Conservation (phyloP, 2,329 filamentous ascomycete genomes). For the Venturia nashicola region DNA sequence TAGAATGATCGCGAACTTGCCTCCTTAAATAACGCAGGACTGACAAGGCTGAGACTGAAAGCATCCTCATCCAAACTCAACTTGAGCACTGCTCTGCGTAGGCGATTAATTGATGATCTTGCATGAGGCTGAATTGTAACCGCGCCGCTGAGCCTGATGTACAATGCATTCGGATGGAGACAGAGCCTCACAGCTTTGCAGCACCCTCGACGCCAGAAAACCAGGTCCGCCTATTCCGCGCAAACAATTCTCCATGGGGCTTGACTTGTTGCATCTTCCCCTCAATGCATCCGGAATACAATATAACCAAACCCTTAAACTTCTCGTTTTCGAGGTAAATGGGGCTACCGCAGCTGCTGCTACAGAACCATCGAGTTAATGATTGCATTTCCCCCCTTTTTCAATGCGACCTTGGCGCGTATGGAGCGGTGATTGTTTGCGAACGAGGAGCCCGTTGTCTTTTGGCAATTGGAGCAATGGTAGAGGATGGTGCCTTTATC, state of each 20-base stretch:
- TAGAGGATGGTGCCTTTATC: constrained; percentile 20
- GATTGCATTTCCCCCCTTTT: constrained; percentile 15
- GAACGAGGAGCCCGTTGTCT: constrained; percentile 16
- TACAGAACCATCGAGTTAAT: constrained; percentile 17
- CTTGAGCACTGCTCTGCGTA: not conserved
- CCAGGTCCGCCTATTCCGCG: not conserved
- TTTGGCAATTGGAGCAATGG: constrained; percentile 19
- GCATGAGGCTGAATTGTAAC: not conserved
- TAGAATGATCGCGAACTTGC: too few relatives aligned
- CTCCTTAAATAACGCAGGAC: not conserved
- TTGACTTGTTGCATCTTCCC: not conserved
- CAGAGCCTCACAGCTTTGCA: not conserved
- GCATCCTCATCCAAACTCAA: not conserved
- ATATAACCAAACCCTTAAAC: constrained; percentile 10
- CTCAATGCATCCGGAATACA: constrained; percentile 3
- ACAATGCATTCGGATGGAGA: not conserved
- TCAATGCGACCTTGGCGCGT: constrained; percentile 15
- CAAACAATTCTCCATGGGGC: not conserved
- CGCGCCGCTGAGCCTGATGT: not conserved
- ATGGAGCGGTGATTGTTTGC: constrained; percentile 19
- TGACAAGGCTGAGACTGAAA: not conserved
- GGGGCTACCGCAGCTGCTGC: constrained; percentile 17
- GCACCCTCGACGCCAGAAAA: not conserved
- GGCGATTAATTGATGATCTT: not conserved
- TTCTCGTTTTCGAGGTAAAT: constrained; percentile 16